Percentiles rank a stretch among this genome's conserved stretches.
These are phyloP conservation scores for Harringtonia aguacate DNA, from an alignment of 2,329 filamentous ascomycete species.

Conservation along the genomic window DNA sequence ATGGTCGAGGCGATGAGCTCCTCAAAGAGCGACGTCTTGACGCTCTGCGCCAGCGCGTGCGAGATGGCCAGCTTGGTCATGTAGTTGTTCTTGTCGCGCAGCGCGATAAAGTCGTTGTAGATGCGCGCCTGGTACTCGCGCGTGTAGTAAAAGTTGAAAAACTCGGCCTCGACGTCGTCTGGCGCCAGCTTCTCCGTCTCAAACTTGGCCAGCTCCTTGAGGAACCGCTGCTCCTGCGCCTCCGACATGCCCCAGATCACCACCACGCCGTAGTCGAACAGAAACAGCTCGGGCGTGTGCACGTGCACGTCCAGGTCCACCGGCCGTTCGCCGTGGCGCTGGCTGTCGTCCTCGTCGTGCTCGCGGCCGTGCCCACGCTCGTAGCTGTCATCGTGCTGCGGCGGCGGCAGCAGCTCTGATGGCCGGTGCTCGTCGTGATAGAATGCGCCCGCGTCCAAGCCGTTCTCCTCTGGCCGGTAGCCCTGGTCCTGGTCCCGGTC, in stretches of 20 bases:
- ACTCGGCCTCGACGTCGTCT: slow-evolving; percentile 88
- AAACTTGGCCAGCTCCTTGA: slow-evolving; percentile 91
- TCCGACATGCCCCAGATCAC: slow-evolving; percentile 97
- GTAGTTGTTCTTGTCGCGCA: slow-evolving; percentile 90
- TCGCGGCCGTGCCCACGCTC: background rate
- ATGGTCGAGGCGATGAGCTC: slow-evolving; percentile 92
- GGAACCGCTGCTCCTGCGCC: slow-evolving; percentile 78
- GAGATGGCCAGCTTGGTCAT: slow-evolving; percentile 98
- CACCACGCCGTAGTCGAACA: slow-evolving; percentile 95
- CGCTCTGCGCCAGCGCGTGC: slow-evolving; percentile 88
- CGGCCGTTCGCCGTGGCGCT: slow-evolving; percentile 8
- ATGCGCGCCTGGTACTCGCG: slow-evolving; percentile 95
- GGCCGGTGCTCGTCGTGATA: background rate
- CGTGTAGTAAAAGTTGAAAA: slow-evolving; percentile 99
- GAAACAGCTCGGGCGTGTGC: slow-evolving; percentile 86
- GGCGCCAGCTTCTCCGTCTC: slow-evolving; percentile 80
- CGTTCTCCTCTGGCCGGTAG: background rate
- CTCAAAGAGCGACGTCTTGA: slow-evolving; percentile 96
- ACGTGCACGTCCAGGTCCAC: slow-evolving; percentile 78
- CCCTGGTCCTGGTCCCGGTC: background rate
- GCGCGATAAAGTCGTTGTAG: slow-evolving; percentile 97
- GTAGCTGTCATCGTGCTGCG: slow-evolving; percentile 6
- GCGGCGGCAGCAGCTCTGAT: slow-evolving; percentile 1
- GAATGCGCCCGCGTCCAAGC: background rate
- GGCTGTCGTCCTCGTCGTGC: slow-evolving; percentile 1